Conservation (phyloP, 306 rosid species). For the Cucumis sativus region Cucumber_9930_V3 NC_026655.2:30249001-30249500, state of each 20-base stretch:
- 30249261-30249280: not conserved
- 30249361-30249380: conserved; percentile 67
- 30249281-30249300: not conserved
- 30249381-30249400: conserved; percentile 82
- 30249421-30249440: conserved; percentile 93
- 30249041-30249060: not conserved
- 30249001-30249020: too few species aligned
- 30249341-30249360: conserved; percentile 51
- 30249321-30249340: conserved; percentile 70
- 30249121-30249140: not conserved
- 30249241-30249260: not conserved
- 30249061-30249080: not conserved
- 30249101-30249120: too few species aligned
- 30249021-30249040: too few species aligned
- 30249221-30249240: not conserved
- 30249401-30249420: conserved; percentile 90
- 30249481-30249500: not conserved
- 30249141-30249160: not conserved
- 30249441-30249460: conserved; percentile 87
- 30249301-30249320: conserved; percentile 47
- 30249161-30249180: not conserved
- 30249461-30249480: conserved; percentile 26
- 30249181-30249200: not conserved
- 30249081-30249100: too few species aligned
- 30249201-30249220: not conserved